Percentiles rank a stretch among this genome's conserved stretches.
These are phyloP conservation scores for Pyrenophora seminiperda DNA, from an alignment of 2,329 filamentous ascomycete species.

Conservation along the genomic window DNA sequence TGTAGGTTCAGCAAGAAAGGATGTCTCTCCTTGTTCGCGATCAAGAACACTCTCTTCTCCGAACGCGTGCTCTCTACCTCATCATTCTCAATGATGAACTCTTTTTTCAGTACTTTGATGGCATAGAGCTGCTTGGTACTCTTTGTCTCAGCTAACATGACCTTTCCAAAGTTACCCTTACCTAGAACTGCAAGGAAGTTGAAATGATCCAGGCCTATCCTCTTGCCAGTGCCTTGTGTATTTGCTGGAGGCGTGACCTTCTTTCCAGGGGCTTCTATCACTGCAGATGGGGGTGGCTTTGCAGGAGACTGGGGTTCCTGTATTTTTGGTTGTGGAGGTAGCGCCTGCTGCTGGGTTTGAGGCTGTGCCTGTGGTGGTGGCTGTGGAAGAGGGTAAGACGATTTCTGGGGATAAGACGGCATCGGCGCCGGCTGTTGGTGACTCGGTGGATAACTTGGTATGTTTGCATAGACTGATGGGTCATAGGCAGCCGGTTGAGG, in stretches of 20 bases:
- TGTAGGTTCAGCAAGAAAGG: constrained; percentile 95
- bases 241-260: constrained; percentile 73
- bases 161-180: constrained; percentile 99
- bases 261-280: constrained; percentile 43
- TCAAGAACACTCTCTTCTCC: constrained; percentile 95
- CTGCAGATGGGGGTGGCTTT: constrained; percentile 45
- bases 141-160: constrained; percentile 99
- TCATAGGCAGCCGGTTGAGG: constrained; percentile 70
- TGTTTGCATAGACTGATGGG: constrained; percentile 72
- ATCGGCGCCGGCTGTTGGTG: constrained; percentile 42
- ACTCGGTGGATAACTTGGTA: constrained; percentile 44
- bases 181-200: constrained; percentile 98
- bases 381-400: constrained; percentile 38
- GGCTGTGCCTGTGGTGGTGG: constrained; percentile 57
- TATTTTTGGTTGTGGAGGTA: constrained; percentile 50
- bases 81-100: constrained; percentile 99
- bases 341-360: constrained; percentile 57
- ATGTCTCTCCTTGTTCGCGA: constrained; percentile 95
- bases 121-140: constrained; percentile 88
- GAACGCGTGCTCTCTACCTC: constrained; percentile 98
- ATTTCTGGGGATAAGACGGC: constrained; percentile 44
- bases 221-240: constrained; percentile 71
- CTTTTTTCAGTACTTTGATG: constrained; percentile 99
- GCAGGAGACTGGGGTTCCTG: constrained; percentile 23
- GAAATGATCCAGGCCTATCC: constrained; percentile 97